These are phyloP conservation scores for Nannochloropsis salina DNA, from an alignment of 108 stramenopile species.

Conservation along the genomic window DNA sequence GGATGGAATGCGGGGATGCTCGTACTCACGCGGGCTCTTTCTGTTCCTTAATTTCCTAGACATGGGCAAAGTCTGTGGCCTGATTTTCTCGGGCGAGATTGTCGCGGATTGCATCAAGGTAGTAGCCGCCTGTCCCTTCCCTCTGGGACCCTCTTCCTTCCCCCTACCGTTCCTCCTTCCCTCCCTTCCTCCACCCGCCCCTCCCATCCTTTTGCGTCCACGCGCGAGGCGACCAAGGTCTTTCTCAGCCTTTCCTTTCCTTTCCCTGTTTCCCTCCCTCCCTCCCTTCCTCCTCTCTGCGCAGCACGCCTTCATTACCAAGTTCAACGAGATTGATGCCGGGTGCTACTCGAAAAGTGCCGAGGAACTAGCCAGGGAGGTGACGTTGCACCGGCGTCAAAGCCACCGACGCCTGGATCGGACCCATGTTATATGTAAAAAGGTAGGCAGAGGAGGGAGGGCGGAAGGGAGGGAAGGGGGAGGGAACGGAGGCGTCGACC, in stretches of 20 bases:
- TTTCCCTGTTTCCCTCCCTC: not conserved
- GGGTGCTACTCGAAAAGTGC: slow-evolving; percentile 71
- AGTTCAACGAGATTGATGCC: slow-evolving; percentile 86
- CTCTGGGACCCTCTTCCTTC: slow-evolving; percentile 32
- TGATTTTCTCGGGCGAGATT: slow-evolving; percentile 76
- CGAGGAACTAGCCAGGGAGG: slow-evolving; percentile 75
- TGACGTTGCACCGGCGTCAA: slow-evolving; percentile 31
- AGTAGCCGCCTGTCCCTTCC: not conserved
- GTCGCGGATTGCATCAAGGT: slow-evolving; percentile 88
- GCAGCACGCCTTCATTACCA: slow-evolving; percentile 80
- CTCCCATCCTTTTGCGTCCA: not conserved
- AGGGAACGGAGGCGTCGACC: no score
- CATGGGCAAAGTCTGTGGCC: slow-evolving; percentile 24
- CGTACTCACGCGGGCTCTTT: not conserved
- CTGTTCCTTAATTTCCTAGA: not conserved
- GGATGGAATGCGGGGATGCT: not conserved
- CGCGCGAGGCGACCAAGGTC: not conserved
- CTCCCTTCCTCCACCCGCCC: not conserved
- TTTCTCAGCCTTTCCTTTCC: not conserved
- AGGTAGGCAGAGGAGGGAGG: not conserved
- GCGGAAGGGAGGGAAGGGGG: no score
- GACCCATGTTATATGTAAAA: not conserved
- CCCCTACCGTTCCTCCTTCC: not conserved
- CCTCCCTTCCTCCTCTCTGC: not conserved
- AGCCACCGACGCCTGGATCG: not conserved